Base-by-base conservation (phyloP, 2,329 filamentous ascomycete genomes). In the Aspergillus latus region DNA sequence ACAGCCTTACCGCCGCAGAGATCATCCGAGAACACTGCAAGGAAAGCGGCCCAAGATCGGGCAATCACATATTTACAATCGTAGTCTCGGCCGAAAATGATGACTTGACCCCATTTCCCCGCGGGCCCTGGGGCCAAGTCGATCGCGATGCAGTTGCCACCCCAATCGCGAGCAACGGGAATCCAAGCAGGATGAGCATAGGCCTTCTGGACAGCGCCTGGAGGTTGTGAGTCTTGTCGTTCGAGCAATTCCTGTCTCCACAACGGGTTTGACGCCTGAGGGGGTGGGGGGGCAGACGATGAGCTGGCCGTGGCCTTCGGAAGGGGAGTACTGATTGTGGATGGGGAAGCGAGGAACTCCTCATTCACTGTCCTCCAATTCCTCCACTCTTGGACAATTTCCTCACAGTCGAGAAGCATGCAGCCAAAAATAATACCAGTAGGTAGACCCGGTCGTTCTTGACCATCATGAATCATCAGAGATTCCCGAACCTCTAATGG, bases 31-130 rank as follows among this genome's bases (percentile, higher is more conserved):
- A 97, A 84, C 32, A 87, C 84, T 49, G 92, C 92, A 16, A 99
- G 77, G 70, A 99, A 92, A 8, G 88, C 84, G 13, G 87, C 85
- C 94, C 94, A 99, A 1, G 93, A 97, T 59, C 90, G 86, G 30
- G 94, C 90, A 55, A 99, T 84, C 5, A 99, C 94, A 70, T 96
- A 99, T 78, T 99, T 99, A 75, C 90, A 96, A 72, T 99, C 94
- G 75, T 96, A 99, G 77, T 99, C 94, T 59, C 94, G 90, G 49
- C 94, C 94, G 72, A 96, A 97, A 59, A 99, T 83, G 67, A 99
- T 96, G 63, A 99, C 86, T 73, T 99, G 94, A 52, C 94, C 94
- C 93, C 94, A 99, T 72, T 87, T 89, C 39, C 94, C 94, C 46
- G 84, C 84, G 8, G 93, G 90, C 2, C 94, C 94, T 21, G 94